Conservation (phyloP, 805 yeast species). For the Metschnikowia continentalis region DNA sequence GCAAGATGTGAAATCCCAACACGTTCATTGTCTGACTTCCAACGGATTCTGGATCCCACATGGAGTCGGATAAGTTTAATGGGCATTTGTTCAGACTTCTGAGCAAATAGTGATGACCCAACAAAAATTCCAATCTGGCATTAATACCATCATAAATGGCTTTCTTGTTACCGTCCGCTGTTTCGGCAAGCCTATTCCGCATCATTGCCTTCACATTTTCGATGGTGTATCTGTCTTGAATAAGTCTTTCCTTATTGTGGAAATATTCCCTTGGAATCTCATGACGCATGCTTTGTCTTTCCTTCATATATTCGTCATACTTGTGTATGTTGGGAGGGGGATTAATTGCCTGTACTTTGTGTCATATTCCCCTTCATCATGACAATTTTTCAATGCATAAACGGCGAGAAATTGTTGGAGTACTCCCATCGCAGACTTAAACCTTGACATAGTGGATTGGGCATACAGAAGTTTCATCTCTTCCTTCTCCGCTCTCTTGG, state of each 20-base stretch:
- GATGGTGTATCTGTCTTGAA: neutral
- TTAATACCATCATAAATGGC: constrained; percentile 1
- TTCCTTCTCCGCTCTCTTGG: neutral
- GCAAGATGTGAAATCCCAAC: constrained; percentile 1
- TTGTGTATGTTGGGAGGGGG: neutral
- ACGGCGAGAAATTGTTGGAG: neutral
- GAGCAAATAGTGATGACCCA: constrained; percentile 4
- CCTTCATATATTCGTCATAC: neutral
- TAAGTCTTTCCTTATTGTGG: neutral
- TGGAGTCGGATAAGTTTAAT: neutral
- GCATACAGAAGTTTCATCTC: neutral
- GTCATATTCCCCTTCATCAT: neutral
- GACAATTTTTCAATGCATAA: neutral
- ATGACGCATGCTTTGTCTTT: neutral
- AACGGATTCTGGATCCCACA: neutral
- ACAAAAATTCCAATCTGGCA: constrained; percentile 4
- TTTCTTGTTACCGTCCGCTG: neutral
- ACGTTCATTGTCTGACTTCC: neutral
- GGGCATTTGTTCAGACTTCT: constrained; percentile 1
- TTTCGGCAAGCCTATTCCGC: neutral
- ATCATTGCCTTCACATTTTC: constrained; percentile 1
- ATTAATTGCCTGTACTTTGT: neutral
- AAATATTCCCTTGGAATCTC: neutral
- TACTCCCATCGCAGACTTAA: neutral
- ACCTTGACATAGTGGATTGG: neutral